Evolutionary conservation across 2,329 filamentous ascomycete genomes (phyloP), one percentile per base, ranked within the genome.

Genomic region (Colletotrichum liriopes): DNA sequence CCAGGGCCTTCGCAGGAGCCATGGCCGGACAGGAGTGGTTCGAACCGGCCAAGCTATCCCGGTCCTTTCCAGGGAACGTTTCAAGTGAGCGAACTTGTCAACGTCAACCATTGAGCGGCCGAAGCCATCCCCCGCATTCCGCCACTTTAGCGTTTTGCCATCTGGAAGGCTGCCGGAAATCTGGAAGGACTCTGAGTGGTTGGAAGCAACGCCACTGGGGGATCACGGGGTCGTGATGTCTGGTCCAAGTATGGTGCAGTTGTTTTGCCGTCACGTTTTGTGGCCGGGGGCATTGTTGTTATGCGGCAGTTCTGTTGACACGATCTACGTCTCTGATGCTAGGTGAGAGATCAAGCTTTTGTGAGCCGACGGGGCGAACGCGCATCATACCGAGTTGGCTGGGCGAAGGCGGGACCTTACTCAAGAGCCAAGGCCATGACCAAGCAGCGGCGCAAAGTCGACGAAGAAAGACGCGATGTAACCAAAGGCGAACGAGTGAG

Each of bases 21-120:
- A 67, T 45, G 20, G 29, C 65, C 39, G 58, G 29, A 26, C 41
- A 39, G 16, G 41, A 29, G 47, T 55, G 43, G 66, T 39, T 55
- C 61, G 54, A 51, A 65, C 47, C 41, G 55, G 56, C 41, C 67
- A 61, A 60, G 67, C 63, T 55, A 71, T 56, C 67, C 67, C 63
- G 47, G 67, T 56, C 18, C 39, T 67, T n/a, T 23, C 47, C 41
- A 18, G 52, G 39, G 63, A 67, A 71, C 63, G 55, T 71, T 71
- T 61, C 63, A 71, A 61, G 32, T 58, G 35, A 60, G 26, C 32
- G 56, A 61, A 16, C 63, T 41, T 71, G 67, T 26, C 23, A n/a
- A 26, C 29, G 26, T 67, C 67, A 55, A 26, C 55, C 47, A 54
- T 45, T 35, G 56, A 67, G 66, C 18, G 47, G 37, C 29, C 67